phyloP scores from a whole-genome alignment of 495 filamentous ascomycete genomes.

The Letharia lupina region DNA sequence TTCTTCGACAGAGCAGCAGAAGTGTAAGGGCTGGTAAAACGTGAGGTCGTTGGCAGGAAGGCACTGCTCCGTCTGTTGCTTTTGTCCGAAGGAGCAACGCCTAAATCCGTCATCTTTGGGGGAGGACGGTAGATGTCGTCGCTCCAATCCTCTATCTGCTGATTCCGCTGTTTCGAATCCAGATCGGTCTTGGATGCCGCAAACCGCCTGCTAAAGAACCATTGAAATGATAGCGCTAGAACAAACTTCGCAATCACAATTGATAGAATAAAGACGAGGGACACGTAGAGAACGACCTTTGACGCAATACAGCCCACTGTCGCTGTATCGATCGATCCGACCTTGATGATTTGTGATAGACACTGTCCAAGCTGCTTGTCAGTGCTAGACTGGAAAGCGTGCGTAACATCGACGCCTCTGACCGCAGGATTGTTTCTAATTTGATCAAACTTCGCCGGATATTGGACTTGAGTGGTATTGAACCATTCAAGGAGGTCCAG shows the following conservation, averaged over 20 bases:
- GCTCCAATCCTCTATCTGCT: constrained; percentile 96
- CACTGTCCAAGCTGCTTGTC: constrained; percentile 81
- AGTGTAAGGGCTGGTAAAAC: constrained; percentile 91
- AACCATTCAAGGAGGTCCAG: constrained; percentile 89
- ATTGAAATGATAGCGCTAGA: constrained; percentile 87
- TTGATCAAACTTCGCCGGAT: constrained; percentile 69
- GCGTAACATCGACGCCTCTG: constrained; percentile 84
- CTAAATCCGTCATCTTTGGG: constrained; percentile 65
- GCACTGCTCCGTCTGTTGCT: constrained; percentile 70
- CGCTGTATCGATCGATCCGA: constrained; percentile 90
- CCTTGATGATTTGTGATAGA: constrained; percentile 84
- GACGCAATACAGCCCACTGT: constrained; percentile 97
- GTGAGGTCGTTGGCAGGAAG: constrained; percentile 77
- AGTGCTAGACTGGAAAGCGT: constrained; percentile 62
- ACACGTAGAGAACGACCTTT: constrained; percentile 92
- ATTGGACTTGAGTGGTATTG: constrained; percentile 72
- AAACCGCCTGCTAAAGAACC: constrained; percentile 80
- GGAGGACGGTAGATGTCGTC: constrained; percentile 94
- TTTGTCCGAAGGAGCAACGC: constrained; percentile 53
- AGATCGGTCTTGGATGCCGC: constrained; percentile 68
- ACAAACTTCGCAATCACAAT: constrained; percentile 82
- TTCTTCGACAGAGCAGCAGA: constrained; percentile 49
- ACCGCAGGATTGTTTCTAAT: constrained; percentile 67
- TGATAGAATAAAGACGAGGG: constrained; percentile 83
- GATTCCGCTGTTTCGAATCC: constrained; percentile 64